Conservation (phyloP, 2,329 filamentous ascomycete genomes). For the Ascochyta lentis region DNA sequence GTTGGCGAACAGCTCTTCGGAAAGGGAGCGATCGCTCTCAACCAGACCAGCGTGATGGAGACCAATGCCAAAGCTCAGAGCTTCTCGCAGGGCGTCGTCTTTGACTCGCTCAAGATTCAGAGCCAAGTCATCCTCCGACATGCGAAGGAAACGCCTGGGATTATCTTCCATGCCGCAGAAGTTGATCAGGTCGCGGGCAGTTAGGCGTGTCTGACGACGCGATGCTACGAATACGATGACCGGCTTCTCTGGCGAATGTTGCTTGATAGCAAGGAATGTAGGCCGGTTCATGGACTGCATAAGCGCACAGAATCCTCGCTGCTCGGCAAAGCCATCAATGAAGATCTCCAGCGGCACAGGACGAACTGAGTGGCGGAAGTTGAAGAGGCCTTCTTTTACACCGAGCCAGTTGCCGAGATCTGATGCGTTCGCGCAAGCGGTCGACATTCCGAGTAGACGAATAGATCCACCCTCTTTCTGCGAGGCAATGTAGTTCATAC, state of each 20-base stretch:
- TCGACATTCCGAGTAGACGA: slow-evolving; percentile 96
- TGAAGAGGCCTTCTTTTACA: slow-evolving; percentile 93
- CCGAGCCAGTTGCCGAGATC: slow-evolving; percentile 97
- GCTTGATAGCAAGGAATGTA: slow-evolving; percentile 95
- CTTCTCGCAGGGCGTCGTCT: slow-evolving; percentile 89
- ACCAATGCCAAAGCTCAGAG: slow-evolving; percentile 96
- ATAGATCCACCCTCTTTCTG: slow-evolving; percentile 86
- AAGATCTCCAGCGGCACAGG: slow-evolving; percentile 95
- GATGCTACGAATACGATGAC: slow-evolving; percentile 99
- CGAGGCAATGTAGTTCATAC: slow-evolving; percentile 98
- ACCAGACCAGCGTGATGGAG: slow-evolving; percentile 96
- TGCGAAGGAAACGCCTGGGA: slow-evolving; percentile 86
- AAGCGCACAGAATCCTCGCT: slow-evolving; percentile 91
- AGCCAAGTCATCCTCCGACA: slow-evolving; percentile 93
- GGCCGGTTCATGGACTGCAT: slow-evolving; percentile 99
- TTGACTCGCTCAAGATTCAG: slow-evolving; percentile 89
- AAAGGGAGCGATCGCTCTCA: slow-evolving; percentile 87
- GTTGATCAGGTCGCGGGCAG: slow-evolving; percentile 95
- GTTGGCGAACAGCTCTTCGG: slow-evolving; percentile 93
- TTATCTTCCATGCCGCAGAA: slow-evolving; percentile 99
- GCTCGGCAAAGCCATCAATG: slow-evolving; percentile 96
- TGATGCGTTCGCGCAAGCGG: slow-evolving; percentile 92
- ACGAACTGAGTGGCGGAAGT: slow-evolving; percentile 95
- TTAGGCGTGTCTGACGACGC: slow-evolving; percentile 89
- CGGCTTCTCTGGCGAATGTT: slow-evolving; percentile 92